phyloP scores from a whole-genome alignment of 495 filamentous ascomycete species.

The Aspergillus heteromorphus region DNA sequence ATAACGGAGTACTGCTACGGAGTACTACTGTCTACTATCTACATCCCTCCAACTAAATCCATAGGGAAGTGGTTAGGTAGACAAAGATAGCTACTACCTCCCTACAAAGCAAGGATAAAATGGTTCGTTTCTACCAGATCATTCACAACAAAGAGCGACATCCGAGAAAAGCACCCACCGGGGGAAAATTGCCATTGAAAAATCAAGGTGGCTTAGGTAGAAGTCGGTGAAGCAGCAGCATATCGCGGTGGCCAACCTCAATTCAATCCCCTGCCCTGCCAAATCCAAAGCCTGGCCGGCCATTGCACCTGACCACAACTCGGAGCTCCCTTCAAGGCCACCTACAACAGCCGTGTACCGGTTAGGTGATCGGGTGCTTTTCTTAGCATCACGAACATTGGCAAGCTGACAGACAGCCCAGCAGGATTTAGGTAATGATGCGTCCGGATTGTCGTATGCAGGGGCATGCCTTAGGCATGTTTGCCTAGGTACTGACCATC shows the following conservation, averaged over 20 bases:
- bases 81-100: too few species aligned
- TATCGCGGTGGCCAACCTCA: background rate
- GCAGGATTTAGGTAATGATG: conserved; percentile 1
- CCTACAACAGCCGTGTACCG: background rate
- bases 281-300: background rate
- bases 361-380: background rate
- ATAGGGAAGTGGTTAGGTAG: too few species aligned
- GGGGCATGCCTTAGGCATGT: background rate
- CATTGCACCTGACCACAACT: background rate
- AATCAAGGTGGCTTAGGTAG: background rate
- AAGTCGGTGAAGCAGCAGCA: conserved; percentile 2
- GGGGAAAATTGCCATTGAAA: background rate
- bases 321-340: background rate
- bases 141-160: background rate
- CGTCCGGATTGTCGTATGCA: background rate
- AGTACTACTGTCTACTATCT: too few species aligned
- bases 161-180: background rate
- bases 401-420: background rate
- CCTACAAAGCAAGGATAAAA: too few species aligned
- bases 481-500: background rate
- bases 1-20: too few species aligned
- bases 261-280: background rate
- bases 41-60: too few species aligned
- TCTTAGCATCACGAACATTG: background rate
- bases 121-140: too few species aligned